Conservation (phyloP, 106 monocot genomes). For the Dendrobium officinale region DNA sequence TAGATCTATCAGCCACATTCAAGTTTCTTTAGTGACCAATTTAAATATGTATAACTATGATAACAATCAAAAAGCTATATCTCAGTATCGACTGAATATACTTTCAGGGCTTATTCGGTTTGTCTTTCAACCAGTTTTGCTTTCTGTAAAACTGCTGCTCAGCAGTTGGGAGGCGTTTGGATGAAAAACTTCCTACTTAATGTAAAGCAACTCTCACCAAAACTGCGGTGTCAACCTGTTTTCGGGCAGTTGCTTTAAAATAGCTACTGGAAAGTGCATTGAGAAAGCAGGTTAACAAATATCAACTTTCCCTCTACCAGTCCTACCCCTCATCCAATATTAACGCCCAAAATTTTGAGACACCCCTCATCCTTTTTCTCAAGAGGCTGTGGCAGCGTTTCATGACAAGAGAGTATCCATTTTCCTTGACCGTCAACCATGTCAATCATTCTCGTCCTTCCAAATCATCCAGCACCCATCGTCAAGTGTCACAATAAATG, state of each 20-base stretch:
- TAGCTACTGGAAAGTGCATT: not conserved
- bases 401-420: too few species aligned
- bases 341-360: too few species aligned
- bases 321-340: too few species aligned
- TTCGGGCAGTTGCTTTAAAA: not conserved
- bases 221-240: not conserved
- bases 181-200: not conserved
- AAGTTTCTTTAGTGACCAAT: not conserved
- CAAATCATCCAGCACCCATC: too few species aligned
- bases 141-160: not conserved
- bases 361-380: too few species aligned
- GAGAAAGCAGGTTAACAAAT: not conserved
- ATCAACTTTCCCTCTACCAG: not conserved
- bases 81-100: not conserved
- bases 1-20: not conserved
- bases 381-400: too few species aligned
- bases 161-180: not conserved
- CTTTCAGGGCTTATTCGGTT: not conserved
- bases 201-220: not conserved
- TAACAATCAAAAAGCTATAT: not conserved
- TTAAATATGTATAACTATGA: not conserved
- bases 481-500: too few species aligned
- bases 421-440: too few species aligned
- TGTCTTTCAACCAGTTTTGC: not conserved
- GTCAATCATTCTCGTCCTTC: too few species aligned